phyloP scores from a whole-genome alignment of 2,329 filamentous ascomycete genomes.

The Calonectria leucothoes region DNA sequence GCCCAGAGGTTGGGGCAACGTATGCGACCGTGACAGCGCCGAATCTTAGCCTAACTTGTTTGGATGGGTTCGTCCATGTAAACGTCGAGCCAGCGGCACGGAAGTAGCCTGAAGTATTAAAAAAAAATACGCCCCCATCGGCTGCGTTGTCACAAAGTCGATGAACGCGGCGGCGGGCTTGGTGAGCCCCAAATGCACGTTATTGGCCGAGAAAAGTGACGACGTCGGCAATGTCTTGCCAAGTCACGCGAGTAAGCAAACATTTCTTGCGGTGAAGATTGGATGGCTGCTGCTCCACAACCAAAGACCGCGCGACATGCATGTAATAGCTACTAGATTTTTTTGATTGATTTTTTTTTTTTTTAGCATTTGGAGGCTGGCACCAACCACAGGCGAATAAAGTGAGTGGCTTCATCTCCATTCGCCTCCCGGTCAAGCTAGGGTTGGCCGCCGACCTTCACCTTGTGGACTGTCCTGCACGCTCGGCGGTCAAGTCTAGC shows the following conservation, averaged over 20 bases:
- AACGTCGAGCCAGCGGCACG: not conserved
- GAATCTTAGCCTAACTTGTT: not conserved
- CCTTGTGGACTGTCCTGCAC: not conserved
- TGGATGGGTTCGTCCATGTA: not conserved
- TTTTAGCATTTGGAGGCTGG: not conserved
- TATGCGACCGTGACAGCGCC: not conserved
- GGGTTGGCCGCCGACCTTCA: not conserved
- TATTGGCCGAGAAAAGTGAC: not conserved
- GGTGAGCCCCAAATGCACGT: not conserved
- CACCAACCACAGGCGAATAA: not conserved
- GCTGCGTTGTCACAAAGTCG: constrained; percentile 7
- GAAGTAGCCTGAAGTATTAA: not conserved
- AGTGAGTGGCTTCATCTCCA: not conserved
- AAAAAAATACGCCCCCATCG: not conserved
- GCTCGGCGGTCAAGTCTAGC: not conserved
- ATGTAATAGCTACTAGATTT: constrained; percentile 16
- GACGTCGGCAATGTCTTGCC: constrained; percentile 13
- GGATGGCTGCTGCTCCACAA: constrained; percentile 6
- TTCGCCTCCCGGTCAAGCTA: not conserved
- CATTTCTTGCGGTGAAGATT: constrained; percentile 24
- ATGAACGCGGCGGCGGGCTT: constrained; percentile 3
- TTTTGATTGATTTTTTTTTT: too few relatives aligned
- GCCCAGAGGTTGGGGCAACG: not conserved
- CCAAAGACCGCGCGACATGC: constrained; percentile 17
- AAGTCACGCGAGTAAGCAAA: constrained; percentile 25